These are phyloP conservation scores for Pseudocercospora fijiensis DNA, from an alignment of 2,329 filamentous ascomycete genomes.

Conservation along the genomic window DNA sequence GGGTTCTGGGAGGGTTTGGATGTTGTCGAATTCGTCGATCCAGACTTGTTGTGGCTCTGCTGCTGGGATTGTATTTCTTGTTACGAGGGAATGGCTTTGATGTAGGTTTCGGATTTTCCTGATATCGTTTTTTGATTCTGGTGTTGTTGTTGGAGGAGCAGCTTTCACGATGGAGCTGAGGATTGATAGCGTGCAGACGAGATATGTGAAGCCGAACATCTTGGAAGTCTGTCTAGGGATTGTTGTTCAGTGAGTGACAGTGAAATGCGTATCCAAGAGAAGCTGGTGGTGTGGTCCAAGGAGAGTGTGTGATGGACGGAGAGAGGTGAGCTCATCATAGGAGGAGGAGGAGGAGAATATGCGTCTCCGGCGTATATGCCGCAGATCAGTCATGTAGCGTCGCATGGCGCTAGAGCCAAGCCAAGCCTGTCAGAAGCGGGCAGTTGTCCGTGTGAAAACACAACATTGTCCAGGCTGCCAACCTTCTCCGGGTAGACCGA, in stretches of 20 bases:
- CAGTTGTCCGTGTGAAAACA: background rate
- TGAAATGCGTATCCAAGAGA: background rate
- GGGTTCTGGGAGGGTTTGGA: conserved; percentile 1
- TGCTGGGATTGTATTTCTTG: background rate
- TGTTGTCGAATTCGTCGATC: conserved; percentile 18
- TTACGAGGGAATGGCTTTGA: background rate
- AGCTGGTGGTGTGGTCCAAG: background rate
- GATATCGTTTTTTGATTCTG: background rate
- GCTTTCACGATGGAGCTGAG: background rate
- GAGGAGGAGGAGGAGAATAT: background rate
- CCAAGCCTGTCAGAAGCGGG: background rate
- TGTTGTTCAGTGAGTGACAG: background rate
- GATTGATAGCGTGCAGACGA: background rate
- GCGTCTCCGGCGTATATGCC: background rate
- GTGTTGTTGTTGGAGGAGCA: background rate
- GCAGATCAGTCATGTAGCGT: background rate
- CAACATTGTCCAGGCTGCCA: background rate
- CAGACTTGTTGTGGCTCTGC: conserved; percentile 9
- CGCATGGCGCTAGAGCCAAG: background rate
- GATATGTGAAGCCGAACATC: background rate
- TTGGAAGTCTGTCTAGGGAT: background rate
- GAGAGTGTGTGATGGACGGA: background rate
- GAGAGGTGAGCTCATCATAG: background rate
- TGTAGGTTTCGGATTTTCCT: background rate
- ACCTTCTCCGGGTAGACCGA: conserved; percentile 1